A percentile compares a stretch with the other conserved stretches of the same genome.
Conservation (phyloP, 2,329 filamentous ascomycete genomes). For the Colletotrichum gloeosporioides region DNA sequence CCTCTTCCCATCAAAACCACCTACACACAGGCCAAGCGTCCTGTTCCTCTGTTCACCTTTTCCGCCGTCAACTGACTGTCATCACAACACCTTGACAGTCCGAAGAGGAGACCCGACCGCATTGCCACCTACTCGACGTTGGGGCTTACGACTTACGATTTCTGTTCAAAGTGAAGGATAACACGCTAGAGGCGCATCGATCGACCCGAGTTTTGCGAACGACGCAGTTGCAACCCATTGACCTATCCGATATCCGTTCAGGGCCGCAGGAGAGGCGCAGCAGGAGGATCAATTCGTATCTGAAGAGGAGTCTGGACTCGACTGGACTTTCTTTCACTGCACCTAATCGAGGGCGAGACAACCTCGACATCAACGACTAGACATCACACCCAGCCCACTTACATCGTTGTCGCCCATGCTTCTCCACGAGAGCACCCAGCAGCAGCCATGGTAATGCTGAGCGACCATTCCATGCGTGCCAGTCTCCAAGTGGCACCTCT, state of each 20-base stretch:
- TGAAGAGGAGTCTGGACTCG: not conserved
- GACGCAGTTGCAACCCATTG: not conserved
- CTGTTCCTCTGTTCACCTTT: not conserved
- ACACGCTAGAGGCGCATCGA: conserved; percentile 12
- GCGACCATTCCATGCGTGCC: conserved; percentile 54
- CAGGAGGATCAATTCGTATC: not conserved
- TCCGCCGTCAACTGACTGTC: conserved; percentile 12
- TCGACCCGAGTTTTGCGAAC: not conserved
- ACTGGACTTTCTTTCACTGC: not conserved
- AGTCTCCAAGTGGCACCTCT: conserved; percentile 68
- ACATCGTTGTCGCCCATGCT: conserved; percentile 38
- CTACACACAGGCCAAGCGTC: conserved; percentile 11
- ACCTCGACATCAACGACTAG: not conserved
- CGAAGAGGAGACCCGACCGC: not conserved
- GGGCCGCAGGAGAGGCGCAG: conserved; percentile 4
- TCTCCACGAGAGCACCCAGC: conserved; percentile 31
- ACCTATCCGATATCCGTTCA: not conserved
- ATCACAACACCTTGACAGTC: conserved; percentile 3
- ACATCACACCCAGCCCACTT: not conserved
- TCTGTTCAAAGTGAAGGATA: not conserved
- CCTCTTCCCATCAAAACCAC: conserved; percentile 18
- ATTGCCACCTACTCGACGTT: not conserved
- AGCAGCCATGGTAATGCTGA: conserved; percentile 54
- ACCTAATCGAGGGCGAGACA: not conserved
- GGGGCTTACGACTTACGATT: not conserved